These are phyloP conservation scores for Earliella scabrosa DNA, from an alignment of 1,284 basidiomycete species.

Conservation along the genomic window DNA sequence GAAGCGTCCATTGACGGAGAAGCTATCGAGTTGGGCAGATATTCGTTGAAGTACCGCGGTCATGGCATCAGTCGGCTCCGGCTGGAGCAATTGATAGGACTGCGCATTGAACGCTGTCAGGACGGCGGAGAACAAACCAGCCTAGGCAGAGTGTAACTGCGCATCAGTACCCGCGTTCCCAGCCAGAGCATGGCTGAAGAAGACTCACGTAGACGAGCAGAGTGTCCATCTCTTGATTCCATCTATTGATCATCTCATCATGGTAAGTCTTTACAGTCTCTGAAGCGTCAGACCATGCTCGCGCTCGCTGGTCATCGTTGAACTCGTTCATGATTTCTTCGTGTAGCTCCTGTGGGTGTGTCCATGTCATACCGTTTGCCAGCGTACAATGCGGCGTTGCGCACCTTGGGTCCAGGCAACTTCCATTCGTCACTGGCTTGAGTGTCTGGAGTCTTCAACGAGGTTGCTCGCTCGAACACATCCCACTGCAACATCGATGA, in stretches of 20 bases:
- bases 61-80: background rate
- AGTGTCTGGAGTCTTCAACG: no score
- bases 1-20: background rate
- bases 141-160: slow-evolving; percentile 8
- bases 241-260: slow-evolving; percentile 2
- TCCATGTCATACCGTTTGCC: background rate
- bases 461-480: no score
- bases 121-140: no score
- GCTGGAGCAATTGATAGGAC: slow-evolving; percentile 5
- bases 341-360: background rate
- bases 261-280: slow-evolving; percentile 2
- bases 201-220: slow-evolving; percentile 7
- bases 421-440: background rate
- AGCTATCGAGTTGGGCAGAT: slow-evolving; percentile 5
- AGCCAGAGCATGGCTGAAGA: no score
- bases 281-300: background rate
- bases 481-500: no score
- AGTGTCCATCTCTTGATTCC: slow-evolving; percentile 6
- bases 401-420: background rate
- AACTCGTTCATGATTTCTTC: background rate
- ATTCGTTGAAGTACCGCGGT: slow-evolving; percentile 5
- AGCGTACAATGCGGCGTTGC: background rate
- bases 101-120: slow-evolving; percentile 12
- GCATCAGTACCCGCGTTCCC: no score
- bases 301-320: background rate